These are phyloP conservation scores for Cladophialophora yegresii DNA, from an alignment of 2,329 filamentous ascomycete genomes.

Conservation along the genomic window DNA sequence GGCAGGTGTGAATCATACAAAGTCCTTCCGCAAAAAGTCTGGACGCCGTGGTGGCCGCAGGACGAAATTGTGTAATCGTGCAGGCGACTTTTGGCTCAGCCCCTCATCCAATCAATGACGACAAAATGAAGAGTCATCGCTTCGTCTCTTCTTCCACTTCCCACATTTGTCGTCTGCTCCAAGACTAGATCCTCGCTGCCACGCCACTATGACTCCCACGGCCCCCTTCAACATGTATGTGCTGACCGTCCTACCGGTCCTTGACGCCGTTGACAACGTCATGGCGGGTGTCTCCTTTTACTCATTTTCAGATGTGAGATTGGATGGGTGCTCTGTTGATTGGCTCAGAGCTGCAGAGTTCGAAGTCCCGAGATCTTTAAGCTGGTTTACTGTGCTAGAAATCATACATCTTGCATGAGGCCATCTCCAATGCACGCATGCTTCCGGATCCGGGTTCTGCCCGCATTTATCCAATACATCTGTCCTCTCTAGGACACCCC, in stretches of 20 bases:
- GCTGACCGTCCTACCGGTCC: too few species aligned
- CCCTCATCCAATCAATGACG: constrained; percentile 4
- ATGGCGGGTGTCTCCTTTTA: not conserved
- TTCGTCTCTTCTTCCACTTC: constrained; percentile 6
- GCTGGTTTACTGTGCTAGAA: not conserved
- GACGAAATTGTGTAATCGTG: constrained; percentile 9
- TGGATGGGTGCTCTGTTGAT: too few species aligned
- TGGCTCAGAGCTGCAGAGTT: too few species aligned
- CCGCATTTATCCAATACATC: not conserved
- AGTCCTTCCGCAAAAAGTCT: not conserved
- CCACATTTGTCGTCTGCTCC: not conserved
- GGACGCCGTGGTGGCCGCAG: not conserved
- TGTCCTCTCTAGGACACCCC: not conserved
- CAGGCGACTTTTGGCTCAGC: not conserved
- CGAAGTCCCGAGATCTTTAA: too few species aligned
- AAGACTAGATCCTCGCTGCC: not conserved
- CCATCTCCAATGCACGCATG: not conserved
- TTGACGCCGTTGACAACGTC: not conserved
- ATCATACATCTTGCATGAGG: not conserved
- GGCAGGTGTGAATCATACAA: constrained; percentile 2
- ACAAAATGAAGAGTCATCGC: constrained; percentile 10
- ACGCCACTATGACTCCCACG: not conserved
- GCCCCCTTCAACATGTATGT: not conserved
- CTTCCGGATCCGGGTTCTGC: not conserved
- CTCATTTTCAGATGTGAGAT: not conserved